Base-by-base conservation (phyloP, 148 eudicot genomes). In the Camellia sinensis region DNA sequence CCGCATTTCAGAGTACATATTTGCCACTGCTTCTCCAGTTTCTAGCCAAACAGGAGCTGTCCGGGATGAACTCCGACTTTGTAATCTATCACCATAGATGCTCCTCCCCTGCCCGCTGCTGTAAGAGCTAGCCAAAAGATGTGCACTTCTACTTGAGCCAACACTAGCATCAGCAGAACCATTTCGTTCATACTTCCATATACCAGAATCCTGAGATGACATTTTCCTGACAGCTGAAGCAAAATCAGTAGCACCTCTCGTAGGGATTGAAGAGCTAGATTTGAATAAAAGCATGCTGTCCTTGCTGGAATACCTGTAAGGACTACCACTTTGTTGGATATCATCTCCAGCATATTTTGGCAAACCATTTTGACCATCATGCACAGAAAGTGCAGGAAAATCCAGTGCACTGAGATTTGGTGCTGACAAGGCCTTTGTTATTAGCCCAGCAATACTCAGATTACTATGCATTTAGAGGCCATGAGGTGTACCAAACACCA, bases 1-100 rank as follows among this genome's bases (percentile, higher is more conserved):
- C 41, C 98, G 90, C 85, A 88, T 82, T 76, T 94, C 99, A 80
- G 95, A 85, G 86, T 94, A 92, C 89, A 94, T 80, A 83, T 92
- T 92, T 83, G 91, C 99, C 52, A 97, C 97, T 78, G 97, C 89
- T 79, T 94, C 98, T 85, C 97, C 99, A 80, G 99, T 97, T 83
- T 97, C 99, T 79, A 94, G 94, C 99, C 99, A 94, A 21, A 79
- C 85, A 76, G 99, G 98, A 78, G 95, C 86, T 67, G 91, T 84
- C 76, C 90, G 92, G 78, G 84, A 80, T 71, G 95, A 81, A 80
- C 88, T 83, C 79, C 89, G 94, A 77, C 80, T 81, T 80, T 83
- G 93, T 72, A 88, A 61, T 86, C 89, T 92, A 79, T 97, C 91
- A 48, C 82, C 84, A 84, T 84, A 90, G 40, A 84, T 83, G 71